These are phyloP conservation scores for Hemisphaericaspora xylofermentans DNA, from an alignment of 1,139 yeast species.

Conservation along the genomic window DNA sequence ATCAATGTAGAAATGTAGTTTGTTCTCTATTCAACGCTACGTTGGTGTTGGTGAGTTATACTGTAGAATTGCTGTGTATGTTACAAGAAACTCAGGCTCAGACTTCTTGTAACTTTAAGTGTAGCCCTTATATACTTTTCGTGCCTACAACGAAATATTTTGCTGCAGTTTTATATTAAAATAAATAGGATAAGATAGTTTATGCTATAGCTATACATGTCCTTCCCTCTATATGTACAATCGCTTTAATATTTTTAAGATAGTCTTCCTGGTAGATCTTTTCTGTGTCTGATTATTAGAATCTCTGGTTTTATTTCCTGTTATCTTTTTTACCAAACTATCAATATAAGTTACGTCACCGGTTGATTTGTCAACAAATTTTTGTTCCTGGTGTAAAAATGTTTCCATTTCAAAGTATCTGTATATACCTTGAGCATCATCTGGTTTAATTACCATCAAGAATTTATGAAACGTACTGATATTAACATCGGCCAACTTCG, in stretches of 20 bases:
- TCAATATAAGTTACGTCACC: slow-evolving; percentile 15
- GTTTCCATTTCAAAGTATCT: slow-evolving; percentile 9
- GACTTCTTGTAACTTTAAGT: too few species aligned
- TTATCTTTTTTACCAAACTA: slow-evolving; percentile 8
- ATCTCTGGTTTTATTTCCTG: slow-evolving; percentile 4
- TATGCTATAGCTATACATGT: not conserved
- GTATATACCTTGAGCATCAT: slow-evolving; percentile 3
- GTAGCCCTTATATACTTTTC: not conserved
- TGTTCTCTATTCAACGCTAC: not conserved
- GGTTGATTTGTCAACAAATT: slow-evolving; percentile 12
- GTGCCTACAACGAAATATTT: too few species aligned
- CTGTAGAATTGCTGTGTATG: too few species aligned
- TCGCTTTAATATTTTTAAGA: not conserved
- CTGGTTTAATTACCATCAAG: slow-evolving; percentile 7
- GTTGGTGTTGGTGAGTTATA: too few species aligned
- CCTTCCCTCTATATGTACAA: not conserved
- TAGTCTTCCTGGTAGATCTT: not conserved
- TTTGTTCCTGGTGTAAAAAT: slow-evolving; percentile 8
- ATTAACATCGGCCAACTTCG: slow-evolving; percentile 10
- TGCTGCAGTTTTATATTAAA: too few species aligned
- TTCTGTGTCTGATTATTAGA: not conserved
- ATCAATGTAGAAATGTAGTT: not conserved
- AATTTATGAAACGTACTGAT: slow-evolving; percentile 10
- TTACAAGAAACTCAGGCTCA: not conserved
- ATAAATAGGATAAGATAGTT: not conserved